phyloP scores from a whole-genome alignment of 495 filamentous ascomycete species.

The Glutinoglossum americanum region DNA sequence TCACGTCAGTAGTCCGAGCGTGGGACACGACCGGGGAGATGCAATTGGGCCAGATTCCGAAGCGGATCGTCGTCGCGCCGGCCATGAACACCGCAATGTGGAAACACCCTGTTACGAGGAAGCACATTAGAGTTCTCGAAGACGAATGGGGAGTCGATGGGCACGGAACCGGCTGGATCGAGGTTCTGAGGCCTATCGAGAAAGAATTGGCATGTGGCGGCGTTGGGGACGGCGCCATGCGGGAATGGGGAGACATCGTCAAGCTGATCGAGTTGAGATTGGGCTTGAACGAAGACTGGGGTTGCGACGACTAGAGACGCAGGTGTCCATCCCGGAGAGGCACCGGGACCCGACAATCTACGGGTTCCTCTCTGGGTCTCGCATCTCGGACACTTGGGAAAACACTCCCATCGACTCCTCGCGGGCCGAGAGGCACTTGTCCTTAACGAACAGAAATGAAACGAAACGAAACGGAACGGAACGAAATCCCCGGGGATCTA shows the following conservation, averaged over 20 bases:
- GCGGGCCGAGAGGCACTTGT: too few species aligned
- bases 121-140: conserved; percentile 43
- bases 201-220: conserved; percentile 73
- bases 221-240: conserved; percentile 55
- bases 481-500: too few species aligned
- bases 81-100: conserved; percentile 89
- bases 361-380: too few species aligned
- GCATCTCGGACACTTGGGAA: too few species aligned
- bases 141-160: conserved; percentile 44
- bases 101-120: conserved; percentile 56
- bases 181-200: conserved; percentile 43
- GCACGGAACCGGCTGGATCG: conserved; percentile 56
- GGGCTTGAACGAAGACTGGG: conserved; percentile 9
- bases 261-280: conserved; percentile 29
- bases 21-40: conserved; percentile 59
- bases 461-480: too few species aligned
- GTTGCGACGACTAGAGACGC: neutral
- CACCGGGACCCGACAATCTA: too few species aligned
- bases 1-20: conserved; percentile 56
- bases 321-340: too few species aligned
- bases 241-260: conserved; percentile 53
- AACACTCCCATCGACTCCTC: too few species aligned
- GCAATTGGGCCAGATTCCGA: conserved; percentile 22
- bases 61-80: conserved; percentile 42
- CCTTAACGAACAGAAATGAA: too few species aligned